These are phyloP conservation scores for Flaveria sonorensis DNA, from an alignment of 129 eudicot species.

Conservation along the genomic window DNA sequence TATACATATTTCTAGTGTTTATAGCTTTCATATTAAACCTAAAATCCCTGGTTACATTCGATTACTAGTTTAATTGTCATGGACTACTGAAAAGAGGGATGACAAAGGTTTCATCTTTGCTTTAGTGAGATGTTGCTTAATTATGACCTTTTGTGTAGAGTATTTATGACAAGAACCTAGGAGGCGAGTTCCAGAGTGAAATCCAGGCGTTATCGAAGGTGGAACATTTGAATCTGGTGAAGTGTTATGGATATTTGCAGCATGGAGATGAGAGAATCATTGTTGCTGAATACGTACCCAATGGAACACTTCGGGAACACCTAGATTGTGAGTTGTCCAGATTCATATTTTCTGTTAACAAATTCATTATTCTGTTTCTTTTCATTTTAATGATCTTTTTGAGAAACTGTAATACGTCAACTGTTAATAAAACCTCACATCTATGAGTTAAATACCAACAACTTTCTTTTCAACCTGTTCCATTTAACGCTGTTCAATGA, in stretches of 20 bases:
- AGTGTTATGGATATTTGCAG: conserved; percentile 67
- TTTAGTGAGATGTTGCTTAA: not conserved
- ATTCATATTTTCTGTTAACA: not conserved
- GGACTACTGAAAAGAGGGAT: too few relatives aligned
- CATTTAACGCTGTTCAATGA: not conserved
- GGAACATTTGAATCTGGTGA: conserved; percentile 82
- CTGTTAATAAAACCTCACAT: not conserved
- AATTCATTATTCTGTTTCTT: too few relatives aligned
- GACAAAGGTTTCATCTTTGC: not conserved
- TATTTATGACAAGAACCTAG: conserved; percentile 61
- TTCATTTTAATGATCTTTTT: too few relatives aligned
- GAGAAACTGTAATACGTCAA: not conserved
- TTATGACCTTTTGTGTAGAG: conserved; percentile 40
- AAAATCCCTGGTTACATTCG: not conserved
- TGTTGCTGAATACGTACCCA: conserved; percentile 88
- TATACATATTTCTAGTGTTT: too few relatives aligned
- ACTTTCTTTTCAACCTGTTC: not conserved
- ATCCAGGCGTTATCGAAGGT: conserved; percentile 58
- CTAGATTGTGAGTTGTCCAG: conserved; percentile 64
- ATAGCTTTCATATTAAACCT: too few relatives aligned
- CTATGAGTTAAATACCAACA: not conserved
- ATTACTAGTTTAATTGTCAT: too few relatives aligned
- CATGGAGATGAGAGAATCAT: conserved; percentile 77
- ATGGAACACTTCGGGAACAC: conserved; percentile 92
- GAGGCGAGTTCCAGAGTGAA: conserved; percentile 74